These are phyloP conservation scores for Barnettozyma sp. DNA, from an alignment of 805 yeast species.

Conservation along the genomic window DNA sequence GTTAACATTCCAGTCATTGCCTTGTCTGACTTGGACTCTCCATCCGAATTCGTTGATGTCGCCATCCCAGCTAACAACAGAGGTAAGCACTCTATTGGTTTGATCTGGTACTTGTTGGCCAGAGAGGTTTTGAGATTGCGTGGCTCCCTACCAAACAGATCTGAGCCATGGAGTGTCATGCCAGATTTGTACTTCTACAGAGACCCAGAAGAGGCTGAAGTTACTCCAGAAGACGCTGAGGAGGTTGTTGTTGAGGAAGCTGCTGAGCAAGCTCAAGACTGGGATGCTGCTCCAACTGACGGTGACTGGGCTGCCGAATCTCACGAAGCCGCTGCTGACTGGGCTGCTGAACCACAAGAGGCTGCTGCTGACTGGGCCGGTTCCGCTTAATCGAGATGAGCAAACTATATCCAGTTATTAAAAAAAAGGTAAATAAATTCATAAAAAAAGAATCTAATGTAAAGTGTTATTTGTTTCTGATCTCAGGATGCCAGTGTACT, in stretches of 20 bases:
- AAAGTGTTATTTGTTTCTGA: slow-evolving; percentile 22
- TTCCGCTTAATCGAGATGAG: slow-evolving; percentile 16
- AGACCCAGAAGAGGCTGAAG: slow-evolving; percentile 99
- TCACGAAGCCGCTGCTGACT: slow-evolving; percentile 60
- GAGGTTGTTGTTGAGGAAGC: slow-evolving; percentile 51
- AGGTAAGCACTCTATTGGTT: slow-evolving; percentile 99
- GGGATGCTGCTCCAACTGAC: slow-evolving; percentile 59
- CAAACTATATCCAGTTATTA: slow-evolving; percentile 6
- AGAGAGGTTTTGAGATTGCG: slow-evolving; percentile 99
- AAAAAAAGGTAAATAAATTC: slow-evolving; percentile 23
- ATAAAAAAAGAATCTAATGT: slow-evolving; percentile 24
- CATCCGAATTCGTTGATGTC: slow-evolving; percentile 97
- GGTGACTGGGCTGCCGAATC: slow-evolving; percentile 73
- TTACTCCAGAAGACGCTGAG: slow-evolving; percentile 53
- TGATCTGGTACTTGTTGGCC: slow-evolving; percentile 98
- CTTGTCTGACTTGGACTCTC: slow-evolving; percentile 96
- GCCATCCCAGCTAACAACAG: slow-evolving; percentile 99
- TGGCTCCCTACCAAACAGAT: slow-evolving; percentile 95
- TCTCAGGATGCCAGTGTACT: too few relatives aligned
- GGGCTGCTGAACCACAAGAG: slow-evolving; percentile 40
- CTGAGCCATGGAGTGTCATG: slow-evolving; percentile 98
- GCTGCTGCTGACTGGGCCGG: slow-evolving; percentile 26
- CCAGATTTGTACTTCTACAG: slow-evolving; percentile 99
- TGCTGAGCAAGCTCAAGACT: slow-evolving; percentile 58
- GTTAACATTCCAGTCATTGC: slow-evolving; percentile 99